Conservation (phyloP, 768 basidiomycete genomes). For the Xerocomus brunneocitrinus region DNA sequence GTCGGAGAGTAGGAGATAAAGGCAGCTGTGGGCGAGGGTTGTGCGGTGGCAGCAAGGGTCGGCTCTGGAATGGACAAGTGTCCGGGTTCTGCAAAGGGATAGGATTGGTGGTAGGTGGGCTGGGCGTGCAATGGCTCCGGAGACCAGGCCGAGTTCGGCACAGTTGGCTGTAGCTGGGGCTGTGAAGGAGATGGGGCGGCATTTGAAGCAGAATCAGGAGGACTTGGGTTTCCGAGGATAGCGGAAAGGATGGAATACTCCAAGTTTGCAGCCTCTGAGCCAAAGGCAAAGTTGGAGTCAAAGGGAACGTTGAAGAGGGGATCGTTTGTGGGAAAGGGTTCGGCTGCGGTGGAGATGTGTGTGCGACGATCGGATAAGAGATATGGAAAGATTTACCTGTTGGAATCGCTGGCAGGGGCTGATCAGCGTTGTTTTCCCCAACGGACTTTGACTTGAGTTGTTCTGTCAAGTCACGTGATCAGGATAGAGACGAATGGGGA, state of each 20-base stretch:
- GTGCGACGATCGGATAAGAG: constrained; percentile 7
- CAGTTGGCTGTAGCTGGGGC: constrained; percentile 15
- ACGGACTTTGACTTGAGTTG: constrained; percentile 33
- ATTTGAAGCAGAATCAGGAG: constrained; percentile 29
- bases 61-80: constrained; percentile 32
- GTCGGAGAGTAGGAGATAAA: constrained; percentile 32
- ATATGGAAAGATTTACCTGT: constrained; percentile 26
- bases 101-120: constrained; percentile 26
- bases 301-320: constrained; percentile 58
- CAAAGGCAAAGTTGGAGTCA: constrained; percentile 63
- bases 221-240: constrained; percentile 79
- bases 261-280: constrained; percentile 86
- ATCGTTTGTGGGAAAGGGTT: constrained; percentile 50
- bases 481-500: constrained; percentile 4
- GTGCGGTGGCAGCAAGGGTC: constrained; percentile 24
- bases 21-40: constrained; percentile 25
- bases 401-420: constrained; percentile 22
- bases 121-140: constrained; percentile 34
- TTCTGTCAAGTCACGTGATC: constrained; percentile 36
- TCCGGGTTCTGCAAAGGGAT: constrained; percentile 26
- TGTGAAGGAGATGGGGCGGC: constrained; percentile 29
- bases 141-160: constrained; percentile 36
- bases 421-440: constrained; percentile 31
- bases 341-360: constrained; percentile 32
- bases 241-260: constrained; percentile 94